Evolutionary conservation across 176 grass and related monocot species (phyloP), one percentile per base, ranked within the genome.

Genomic region (Aegilops sharonensis): DNA sequence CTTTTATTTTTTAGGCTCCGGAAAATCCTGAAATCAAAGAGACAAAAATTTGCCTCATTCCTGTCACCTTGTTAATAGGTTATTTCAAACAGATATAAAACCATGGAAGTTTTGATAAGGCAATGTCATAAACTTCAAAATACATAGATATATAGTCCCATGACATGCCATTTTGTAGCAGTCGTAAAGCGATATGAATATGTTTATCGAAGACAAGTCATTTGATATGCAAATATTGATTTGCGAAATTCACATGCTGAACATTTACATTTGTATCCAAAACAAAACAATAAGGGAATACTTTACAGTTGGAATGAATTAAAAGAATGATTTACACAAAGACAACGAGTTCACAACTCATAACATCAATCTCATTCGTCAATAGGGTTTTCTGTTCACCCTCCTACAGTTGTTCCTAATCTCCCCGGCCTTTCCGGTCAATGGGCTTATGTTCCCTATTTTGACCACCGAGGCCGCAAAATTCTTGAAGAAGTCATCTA

Each of bases 381-480:
- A 79, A 21, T 40, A 83, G 15, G 62, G 71, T 32, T 54, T 24
- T 32, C 1, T 73, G 79, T 93, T 93, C 9, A 93, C 42, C 60
- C 68, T 64, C 9, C 85, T 52, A 69, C 88, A 93, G 65, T 90
- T 87, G 4, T 21, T 82, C 63, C 88, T 85, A 65, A 93, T 88
- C 91, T 93, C 85, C 0, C 91, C 91, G 1, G 34, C 15, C 9
- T 2, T 84, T 56, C 88, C 88, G 2, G 88, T 90, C 24, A 93
- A 1, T 7, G 88, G 62, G 73, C 61, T 29, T 29, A 90, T 90
- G 60, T 90, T 90, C 8, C 91, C 88, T 88, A 94, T 94, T 20
- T 91, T 94, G 74, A 89, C 81, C 89, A 94, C 89, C 1, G 83
- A 89, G 29, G 30, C 6, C 1, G 64, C 83, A n/a, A 85, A 94